Base-by-base conservation (phyloP, 108 stramenopile genomes). In the Fragilariopsis cylindrus region DNA sequence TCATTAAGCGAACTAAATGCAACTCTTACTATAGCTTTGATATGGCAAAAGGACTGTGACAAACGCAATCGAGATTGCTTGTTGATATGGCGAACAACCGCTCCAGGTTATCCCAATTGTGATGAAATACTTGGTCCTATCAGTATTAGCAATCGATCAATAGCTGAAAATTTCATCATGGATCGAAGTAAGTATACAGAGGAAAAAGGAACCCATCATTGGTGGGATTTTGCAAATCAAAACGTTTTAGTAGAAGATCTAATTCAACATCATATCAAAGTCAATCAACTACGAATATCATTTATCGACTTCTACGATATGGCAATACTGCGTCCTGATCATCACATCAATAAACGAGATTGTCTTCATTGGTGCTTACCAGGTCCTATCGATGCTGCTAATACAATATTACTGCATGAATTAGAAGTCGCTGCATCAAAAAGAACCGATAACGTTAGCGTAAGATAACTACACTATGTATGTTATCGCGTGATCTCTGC, bases 41-140 rank as follows among this genome's bases (percentile, higher is more conserved):
- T 52, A 53, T 69, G 69, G 69, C 69, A 69, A 53, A 5, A 53
- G 69, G 69, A 69, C 21, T 69, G 69, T 50, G 69, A 69, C 19
- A 3, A 18, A 3, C 12, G 16, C 15, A 50, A 40, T n/a, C 46
- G 47, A 21, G 69, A 69, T 21, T 69, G 69, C 19, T 30, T 54
- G 8, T 40, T 69, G 49, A 0, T 69, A 30, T 69, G 69, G 69
- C 46, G 69, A 18, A 69, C 69, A 19, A 69, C 69, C 18, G 69
- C 69, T 48, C 69, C 69, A 8, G 69, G 69, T 7, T 69, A 40
- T 53, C 69, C 69, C 44, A 40, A 69, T 48, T 69, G 69, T 40
- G 18, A 69, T 7, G 1, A 69, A 7, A 18, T 12, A 50, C 69
- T 50, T 4, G 69, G 69, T 19, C 69, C 69, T 5, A 60, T 60